Base-by-base conservation (phyloP, 805 yeast genomes). In the Suhomyces faveliae region DNA sequence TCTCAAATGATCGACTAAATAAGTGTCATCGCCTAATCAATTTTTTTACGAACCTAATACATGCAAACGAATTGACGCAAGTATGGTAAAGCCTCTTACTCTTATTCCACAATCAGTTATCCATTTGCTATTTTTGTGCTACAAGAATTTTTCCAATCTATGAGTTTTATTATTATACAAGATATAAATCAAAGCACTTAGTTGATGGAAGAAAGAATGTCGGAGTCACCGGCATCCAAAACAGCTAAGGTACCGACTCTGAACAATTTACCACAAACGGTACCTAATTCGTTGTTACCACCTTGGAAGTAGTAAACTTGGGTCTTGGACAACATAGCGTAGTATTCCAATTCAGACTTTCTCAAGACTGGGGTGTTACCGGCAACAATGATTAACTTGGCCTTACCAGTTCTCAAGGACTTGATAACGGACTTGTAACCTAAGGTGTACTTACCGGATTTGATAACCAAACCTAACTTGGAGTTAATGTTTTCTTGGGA, bases 181-280 rank as follows among this genome's bases (percentile, higher is more conserved):
- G 37, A 27, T 39, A 40, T 13, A 40, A 21, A 23, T 29, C 40
- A 38, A 19, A 23, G 19, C 38, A n/a, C 33, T 43, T 51, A 48
- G 52, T 46, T 38, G 43, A 47, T 41, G 51, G 89, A 73, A 67
- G 90, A 67, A 75, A 94, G 85, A 81, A 94, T 91, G 80, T 94
- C 99, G 69, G 99, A 94, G 83, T 94, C 99, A 91, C 99, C 99
- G 68, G 97, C 97, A 69, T 94, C 99, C 70, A 92, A 81, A 68
- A 94, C 77, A 70, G 97, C 81, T 70, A 94, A 81, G 71, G 91
- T 92, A 83, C 98, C 98, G 67, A 94, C 98, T 83, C 97, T 89
- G 97, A 94, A 94, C 72, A 94, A 89, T 80, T 89, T 92, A 91
- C 99, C 99, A 81, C 97, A 92, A 67, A 97, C 96, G 68, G 99